A percentile compares a stretch with the other conserved stretches of the same genome.
These are phyloP conservation scores for Claviceps humidiphila DNA, from an alignment of 2,329 filamentous ascomycete species.

Conservation along the genomic window DNA sequence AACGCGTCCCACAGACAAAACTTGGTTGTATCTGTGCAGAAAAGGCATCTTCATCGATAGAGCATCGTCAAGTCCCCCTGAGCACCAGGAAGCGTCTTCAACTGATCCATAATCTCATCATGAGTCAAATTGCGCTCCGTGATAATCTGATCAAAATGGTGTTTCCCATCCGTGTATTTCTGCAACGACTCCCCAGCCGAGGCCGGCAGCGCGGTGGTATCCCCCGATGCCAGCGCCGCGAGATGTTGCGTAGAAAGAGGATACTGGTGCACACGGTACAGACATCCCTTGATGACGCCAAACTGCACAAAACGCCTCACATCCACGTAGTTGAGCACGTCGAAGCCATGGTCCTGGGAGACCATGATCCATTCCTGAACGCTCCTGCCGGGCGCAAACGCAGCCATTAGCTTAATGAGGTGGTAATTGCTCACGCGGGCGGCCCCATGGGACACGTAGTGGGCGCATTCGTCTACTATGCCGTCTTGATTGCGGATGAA, in stretches of 20 bases:
- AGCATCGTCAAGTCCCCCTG: conserved; percentile 41
- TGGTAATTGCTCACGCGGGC: conserved; percentile 41
- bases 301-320: conserved; percentile 88
- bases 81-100: conserved; percentile 43
- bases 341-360: conserved; percentile 52
- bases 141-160: conserved; percentile 72
- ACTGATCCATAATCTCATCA: conserved; percentile 52
- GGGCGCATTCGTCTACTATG: conserved; percentile 75
- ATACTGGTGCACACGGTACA: conserved; percentile 90
- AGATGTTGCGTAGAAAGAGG: conserved; percentile 57
- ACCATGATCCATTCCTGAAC: conserved; percentile 76
- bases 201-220: conserved; percentile 24
- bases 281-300: conserved; percentile 84
- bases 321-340: conserved; percentile 65
- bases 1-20: too few species aligned
- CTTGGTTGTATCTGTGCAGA: background rate
- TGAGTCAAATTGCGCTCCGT: conserved; percentile 61
- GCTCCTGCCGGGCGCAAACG: conserved; percentile 70
- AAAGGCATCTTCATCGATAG: conserved; percentile 18
- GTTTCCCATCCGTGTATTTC: conserved; percentile 59
- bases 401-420: conserved; percentile 73
- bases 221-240: conserved; percentile 40
- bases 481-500: conserved; percentile 63
- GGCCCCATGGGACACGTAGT: conserved; percentile 55
- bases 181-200: conserved; percentile 39